Evolutionary conservation across 2,329 filamentous ascomycete species (phyloP).

Genomic region (Beauveria sp.): DNA sequence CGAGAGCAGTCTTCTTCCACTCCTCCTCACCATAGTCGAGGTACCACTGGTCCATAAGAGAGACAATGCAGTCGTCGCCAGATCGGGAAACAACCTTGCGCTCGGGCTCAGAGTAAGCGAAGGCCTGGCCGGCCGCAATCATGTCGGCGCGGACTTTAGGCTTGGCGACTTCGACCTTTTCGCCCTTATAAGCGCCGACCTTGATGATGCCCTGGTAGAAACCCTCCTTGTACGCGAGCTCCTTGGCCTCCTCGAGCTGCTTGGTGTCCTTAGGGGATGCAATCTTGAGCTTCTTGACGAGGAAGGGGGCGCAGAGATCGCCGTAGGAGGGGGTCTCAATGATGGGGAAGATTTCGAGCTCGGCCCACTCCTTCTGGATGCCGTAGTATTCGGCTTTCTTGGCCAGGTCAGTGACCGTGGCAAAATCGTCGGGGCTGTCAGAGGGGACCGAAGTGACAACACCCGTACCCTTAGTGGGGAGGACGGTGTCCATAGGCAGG

Average conservation of each 20-base stretch:
- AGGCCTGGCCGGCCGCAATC: slow-evolving; percentile 69
- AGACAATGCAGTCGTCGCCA: slow-evolving; percentile 87
- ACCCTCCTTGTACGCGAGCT: slow-evolving; percentile 92
- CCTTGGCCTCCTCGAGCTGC: slow-evolving; percentile 85
- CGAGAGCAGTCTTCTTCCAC: slow-evolving; percentile 71
- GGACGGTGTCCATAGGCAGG: slow-evolving; percentile 89
- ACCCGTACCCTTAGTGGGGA: slow-evolving; percentile 89
- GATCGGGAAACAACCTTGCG: slow-evolving; percentile 81
- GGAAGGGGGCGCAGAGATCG: slow-evolving; percentile 70
- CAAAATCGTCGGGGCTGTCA: slow-evolving; percentile 89
- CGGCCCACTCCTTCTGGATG: slow-evolving; percentile 94
- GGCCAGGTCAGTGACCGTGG: slow-evolving; percentile 75
- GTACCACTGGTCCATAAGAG: slow-evolving; percentile 95
- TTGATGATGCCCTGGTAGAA: slow-evolving; percentile 93
- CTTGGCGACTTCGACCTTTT: slow-evolving; percentile 81
- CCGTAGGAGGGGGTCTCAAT: slow-evolving; percentile 85
- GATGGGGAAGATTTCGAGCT: slow-evolving; percentile 81
- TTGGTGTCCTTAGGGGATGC: slow-evolving; percentile 91
- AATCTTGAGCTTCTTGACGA: slow-evolving; percentile 93
- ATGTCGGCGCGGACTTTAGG: slow-evolving; percentile 73
- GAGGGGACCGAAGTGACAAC: slow-evolving; percentile 95
- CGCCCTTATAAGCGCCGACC: slow-evolving; percentile 78
- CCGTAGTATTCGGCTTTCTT: slow-evolving; percentile 97
- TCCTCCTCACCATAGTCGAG: slow-evolving; percentile 88
- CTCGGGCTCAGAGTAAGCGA: slow-evolving; percentile 90